Evolutionary conservation across 768 basidiomycete species (phyloP).

Genomic region (Leccinum incarnatum): DNA sequence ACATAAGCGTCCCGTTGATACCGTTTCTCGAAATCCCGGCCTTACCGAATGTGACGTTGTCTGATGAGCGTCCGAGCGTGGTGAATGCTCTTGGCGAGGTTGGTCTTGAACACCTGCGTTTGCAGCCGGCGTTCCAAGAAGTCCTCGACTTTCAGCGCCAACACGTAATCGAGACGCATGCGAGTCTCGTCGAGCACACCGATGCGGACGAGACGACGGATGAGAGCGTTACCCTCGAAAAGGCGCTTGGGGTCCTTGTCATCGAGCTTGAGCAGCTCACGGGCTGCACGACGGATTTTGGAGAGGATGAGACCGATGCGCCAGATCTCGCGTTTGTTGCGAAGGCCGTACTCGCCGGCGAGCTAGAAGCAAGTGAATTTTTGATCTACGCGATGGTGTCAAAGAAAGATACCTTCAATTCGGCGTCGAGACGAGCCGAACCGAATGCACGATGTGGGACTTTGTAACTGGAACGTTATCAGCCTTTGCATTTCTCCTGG

Average conservation of each 20-base stretch:
- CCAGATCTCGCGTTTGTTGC: constrained; percentile 99
- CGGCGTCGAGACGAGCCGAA: constrained; percentile 97
- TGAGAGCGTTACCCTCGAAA: constrained; percentile 98
- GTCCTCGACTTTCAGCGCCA: constrained; percentile 98
- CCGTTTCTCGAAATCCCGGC: constrained; percentile 5
- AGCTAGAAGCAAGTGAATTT: constrained; percentile 53
- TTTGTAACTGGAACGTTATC: constrained; percentile 81
- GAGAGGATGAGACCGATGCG: constrained; percentile 97
- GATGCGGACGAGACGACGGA: constrained; percentile 95
- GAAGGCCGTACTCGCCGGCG: constrained; percentile 99
- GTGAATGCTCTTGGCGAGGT: constrained; percentile 97
- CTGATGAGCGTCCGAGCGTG: constrained; percentile 98
- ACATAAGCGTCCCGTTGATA: background rate
- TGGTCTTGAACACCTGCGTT: constrained; percentile 99
- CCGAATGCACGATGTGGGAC: constrained; percentile 97
- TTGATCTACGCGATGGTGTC: background rate
- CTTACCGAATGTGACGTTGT: constrained; percentile 96
- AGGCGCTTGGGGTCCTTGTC: constrained; percentile 99
- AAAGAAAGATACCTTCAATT: constrained; percentile 77
- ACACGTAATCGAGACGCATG: constrained; percentile 99
- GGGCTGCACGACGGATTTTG: constrained; percentile 99
- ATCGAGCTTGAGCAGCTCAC: constrained; percentile 99
- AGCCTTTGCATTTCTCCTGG: constrained; percentile 54
- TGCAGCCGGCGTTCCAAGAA: constrained; percentile 99
- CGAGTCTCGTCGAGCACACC: constrained; percentile 99